These are phyloP conservation scores for Penicillium sp. DNA, from an alignment of 2,329 filamentous ascomycete species.

Conservation along the genomic window DNA sequence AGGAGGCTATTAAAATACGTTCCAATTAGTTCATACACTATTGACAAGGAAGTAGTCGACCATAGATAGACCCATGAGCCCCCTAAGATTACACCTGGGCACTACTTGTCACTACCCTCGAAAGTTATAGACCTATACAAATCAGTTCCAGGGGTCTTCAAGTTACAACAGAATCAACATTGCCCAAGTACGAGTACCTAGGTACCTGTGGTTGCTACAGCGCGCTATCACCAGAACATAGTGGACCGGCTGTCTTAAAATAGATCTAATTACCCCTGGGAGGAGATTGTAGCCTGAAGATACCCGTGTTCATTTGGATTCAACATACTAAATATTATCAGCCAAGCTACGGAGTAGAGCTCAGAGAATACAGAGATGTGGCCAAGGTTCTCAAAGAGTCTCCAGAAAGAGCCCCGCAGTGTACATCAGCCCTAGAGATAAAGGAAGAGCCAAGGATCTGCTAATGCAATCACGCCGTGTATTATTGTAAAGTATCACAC, in stretches of 20 bases:
- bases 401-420: not conserved
- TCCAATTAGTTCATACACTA: not conserved
- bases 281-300: not conserved
- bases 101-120: not conserved
- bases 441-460: constrained; percentile 1
- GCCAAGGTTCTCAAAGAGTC: not conserved
- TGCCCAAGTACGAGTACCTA: not conserved
- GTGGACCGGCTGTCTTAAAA: not conserved
- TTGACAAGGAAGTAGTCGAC: not conserved
- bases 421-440: not conserved
- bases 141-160: too few relatives aligned
- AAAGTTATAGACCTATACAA: not conserved
- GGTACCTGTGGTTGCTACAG: too few relatives aligned
- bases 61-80: too few relatives aligned
- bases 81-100: not conserved
- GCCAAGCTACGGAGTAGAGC: too few relatives aligned
- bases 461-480: not conserved
- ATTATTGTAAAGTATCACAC: not conserved
- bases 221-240: not conserved
- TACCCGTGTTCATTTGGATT: not conserved
- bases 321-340: too few relatives aligned
- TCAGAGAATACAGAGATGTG: too few relatives aligned
- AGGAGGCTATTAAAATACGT: not conserved
- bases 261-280: not conserved
- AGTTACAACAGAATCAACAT: too few relatives aligned